These are phyloP conservation scores for Carex parvula DNA, from an alignment of 176 grass and related monocot genomes.

Conservation along the genomic window DNA sequence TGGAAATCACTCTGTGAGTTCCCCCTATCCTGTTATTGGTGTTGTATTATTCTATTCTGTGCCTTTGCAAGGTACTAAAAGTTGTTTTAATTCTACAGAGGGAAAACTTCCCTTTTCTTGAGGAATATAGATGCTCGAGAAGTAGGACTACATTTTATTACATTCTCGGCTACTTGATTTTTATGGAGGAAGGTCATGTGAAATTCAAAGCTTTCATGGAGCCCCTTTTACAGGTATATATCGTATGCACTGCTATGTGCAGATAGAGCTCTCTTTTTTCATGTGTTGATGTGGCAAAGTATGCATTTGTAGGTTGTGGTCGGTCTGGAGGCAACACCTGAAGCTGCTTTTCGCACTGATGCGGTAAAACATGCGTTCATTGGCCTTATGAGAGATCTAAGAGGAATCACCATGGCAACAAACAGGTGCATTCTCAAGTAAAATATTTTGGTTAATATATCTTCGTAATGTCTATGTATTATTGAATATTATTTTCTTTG, in stretches of 20 bases:
- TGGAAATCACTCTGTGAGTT: conserved; percentile 75
- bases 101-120: conserved; percentile 84
- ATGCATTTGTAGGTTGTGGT: conserved; percentile 53
- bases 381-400: conserved; percentile 94
- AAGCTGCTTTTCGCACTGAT: conserved; percentile 75
- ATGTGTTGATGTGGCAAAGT: not conserved
- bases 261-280: conserved; percentile 26
- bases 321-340: conserved; percentile 71
- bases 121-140: conserved; percentile 78
- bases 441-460: not conserved
- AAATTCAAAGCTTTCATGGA: conserved; percentile 97
- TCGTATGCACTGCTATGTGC: not conserved
- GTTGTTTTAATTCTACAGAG: conserved; percentile 40
- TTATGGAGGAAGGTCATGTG: conserved; percentile 91
- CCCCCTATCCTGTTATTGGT: conserved; percentile 3
- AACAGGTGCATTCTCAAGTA: conserved; percentile 51
- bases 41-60: conserved; percentile 1
- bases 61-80: not conserved
- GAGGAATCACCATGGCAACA: conserved; percentile 93
- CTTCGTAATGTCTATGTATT: conserved; percentile 1
- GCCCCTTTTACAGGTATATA: conserved; percentile 77
- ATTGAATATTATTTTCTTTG: conserved; percentile 30
- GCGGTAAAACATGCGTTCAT: conserved; percentile 80
- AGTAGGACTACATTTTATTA: conserved; percentile 99
- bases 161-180: conserved; percentile 88